These are phyloP conservation scores for Phylloporus sp. DNA, from an alignment of 768 basidiomycete species.

Conservation along the genomic window DNA sequence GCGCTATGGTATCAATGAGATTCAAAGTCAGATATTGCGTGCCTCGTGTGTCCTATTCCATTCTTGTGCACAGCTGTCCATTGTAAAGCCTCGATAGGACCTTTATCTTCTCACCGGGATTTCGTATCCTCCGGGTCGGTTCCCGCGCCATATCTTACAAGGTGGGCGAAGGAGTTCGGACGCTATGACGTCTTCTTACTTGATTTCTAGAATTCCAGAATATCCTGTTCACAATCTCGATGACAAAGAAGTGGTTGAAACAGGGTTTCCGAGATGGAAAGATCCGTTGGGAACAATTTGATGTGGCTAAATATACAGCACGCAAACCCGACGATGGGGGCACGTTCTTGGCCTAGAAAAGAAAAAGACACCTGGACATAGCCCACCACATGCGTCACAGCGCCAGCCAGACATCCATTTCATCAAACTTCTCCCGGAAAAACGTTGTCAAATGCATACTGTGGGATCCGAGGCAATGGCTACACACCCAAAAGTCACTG, in stretches of 20 bases:
- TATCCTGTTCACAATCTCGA: not conserved
- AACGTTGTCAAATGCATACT: slow-evolving; percentile 23
- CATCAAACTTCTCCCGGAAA: not conserved
- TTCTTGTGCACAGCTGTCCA: slow-evolving; percentile 1
- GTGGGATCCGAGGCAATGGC: slow-evolving; percentile 32
- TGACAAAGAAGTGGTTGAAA: not conserved
- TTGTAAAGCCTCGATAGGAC: not conserved
- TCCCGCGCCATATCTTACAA: not conserved
- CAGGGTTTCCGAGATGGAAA: not conserved
- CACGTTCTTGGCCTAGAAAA: not conserved
- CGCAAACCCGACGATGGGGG: not conserved
- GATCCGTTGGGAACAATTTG: not conserved
- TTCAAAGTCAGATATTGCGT: slow-evolving; percentile 6
- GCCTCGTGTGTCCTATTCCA: slow-evolving; percentile 5
- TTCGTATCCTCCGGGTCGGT: not conserved
- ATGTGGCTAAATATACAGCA: slow-evolving; percentile 3
- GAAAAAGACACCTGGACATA: not conserved
- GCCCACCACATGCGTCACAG: not conserved
- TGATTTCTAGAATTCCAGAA: not conserved
- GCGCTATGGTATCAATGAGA: not conserved
- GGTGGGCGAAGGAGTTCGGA: not conserved
- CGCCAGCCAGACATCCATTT: not conserved
- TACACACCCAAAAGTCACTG: slow-evolving; percentile 9
- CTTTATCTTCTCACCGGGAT: not conserved
- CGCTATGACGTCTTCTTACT: not conserved